Conservation (phyloP, 1,139 yeast genomes). For the Diutina neorugosa region DNA sequence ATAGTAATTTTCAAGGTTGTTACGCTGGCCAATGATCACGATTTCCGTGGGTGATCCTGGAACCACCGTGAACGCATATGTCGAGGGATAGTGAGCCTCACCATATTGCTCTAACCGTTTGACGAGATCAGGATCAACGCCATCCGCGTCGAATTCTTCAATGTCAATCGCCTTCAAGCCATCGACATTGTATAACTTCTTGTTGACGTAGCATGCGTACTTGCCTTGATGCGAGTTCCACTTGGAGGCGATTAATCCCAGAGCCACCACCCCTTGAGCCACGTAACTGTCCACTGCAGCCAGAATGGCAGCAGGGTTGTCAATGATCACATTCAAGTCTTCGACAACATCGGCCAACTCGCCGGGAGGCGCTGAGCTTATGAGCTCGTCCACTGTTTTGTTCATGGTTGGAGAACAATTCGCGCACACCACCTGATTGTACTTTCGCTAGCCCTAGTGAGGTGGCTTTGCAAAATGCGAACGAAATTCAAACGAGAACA, state of each 20-base stretch:
- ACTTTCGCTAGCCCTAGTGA: too few relatives aligned
- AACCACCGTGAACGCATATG: conserved; percentile 32
- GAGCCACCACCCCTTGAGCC: conserved; percentile 19
- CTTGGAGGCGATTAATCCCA: conserved; percentile 21
- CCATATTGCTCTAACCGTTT: conserved; percentile 27
- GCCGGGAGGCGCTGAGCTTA: conserved; percentile 29
- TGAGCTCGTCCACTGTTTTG: conserved; percentile 12
- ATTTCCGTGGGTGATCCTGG: conserved; percentile 26
- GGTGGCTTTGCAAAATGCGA: too few relatives aligned
- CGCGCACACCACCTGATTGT: background rate
- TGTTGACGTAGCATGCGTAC: conserved; percentile 27
- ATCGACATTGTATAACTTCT: conserved; percentile 50
- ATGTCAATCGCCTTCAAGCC: conserved; percentile 35
- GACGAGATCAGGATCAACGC: conserved; percentile 18
- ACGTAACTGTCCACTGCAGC: conserved; percentile 20
- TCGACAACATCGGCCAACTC: conserved; percentile 22
- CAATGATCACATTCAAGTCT: conserved; percentile 14
- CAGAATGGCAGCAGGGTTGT: conserved; percentile 14
- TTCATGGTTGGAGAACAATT: conserved; percentile 3
- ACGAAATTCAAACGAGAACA: too few relatives aligned
- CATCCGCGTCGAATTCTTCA: conserved; percentile 20
- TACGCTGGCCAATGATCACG: conserved; percentile 55
- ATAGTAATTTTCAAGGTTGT: conserved; percentile 70
- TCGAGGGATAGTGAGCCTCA: conserved; percentile 40
- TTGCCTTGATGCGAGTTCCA: conserved; percentile 18